Evolutionary conservation across 140 eudicot species (phyloP), one percentile per base, ranked within the genome.

Genomic region (Bidens hawaiensis): DNA sequence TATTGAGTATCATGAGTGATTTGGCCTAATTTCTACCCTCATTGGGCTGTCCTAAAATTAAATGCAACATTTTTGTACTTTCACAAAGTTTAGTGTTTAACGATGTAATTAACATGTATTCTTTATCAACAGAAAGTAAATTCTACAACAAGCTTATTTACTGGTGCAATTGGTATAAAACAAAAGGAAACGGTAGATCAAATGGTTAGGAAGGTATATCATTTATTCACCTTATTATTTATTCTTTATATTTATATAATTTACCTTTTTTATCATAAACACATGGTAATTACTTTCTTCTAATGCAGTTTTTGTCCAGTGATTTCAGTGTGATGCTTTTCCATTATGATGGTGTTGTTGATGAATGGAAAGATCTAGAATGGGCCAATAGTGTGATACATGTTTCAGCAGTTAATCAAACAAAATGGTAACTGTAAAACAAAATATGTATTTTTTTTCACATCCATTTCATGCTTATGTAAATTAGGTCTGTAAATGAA

Each of bases 321-420:
- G 52, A 78, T 45, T 90, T 90, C 75, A 77, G 58, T 26, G 94
- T 90, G 73, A 90, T 90, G 97, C 94, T 90, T 69, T 90, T 90
- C 77, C 96, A 87, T 78, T 90, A 90, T 57, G 97, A 90, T 64
- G 95, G 96, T 36, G 61, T 68, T 65, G 88, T 86, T 69, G 95
- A 86, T 71, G 88, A 56, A 56, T 90, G 97, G 97, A 87, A 80
- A 84, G 83, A 73, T 18, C 74, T 83, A 43, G 80, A 76, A 22
- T 90, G 97, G 97, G 68, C 81, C 42, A 50, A 78, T 25, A 50
- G 41, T 27, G 94, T 80, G 62, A 75, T 87, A 73, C 97, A 90
- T 63, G 72, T 87, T 17, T 84, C 96, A 43, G 94, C 88, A 60
- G 66, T 82, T 53, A 90, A 87, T 65, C 97, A 90, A 84, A 90